A percentile compares a stretch with the other conserved stretches of the same genome.
These are phyloP conservation scores for Vicia villosa DNA, from an alignment of 306 rosid species.

Conservation along the genomic window DNA sequence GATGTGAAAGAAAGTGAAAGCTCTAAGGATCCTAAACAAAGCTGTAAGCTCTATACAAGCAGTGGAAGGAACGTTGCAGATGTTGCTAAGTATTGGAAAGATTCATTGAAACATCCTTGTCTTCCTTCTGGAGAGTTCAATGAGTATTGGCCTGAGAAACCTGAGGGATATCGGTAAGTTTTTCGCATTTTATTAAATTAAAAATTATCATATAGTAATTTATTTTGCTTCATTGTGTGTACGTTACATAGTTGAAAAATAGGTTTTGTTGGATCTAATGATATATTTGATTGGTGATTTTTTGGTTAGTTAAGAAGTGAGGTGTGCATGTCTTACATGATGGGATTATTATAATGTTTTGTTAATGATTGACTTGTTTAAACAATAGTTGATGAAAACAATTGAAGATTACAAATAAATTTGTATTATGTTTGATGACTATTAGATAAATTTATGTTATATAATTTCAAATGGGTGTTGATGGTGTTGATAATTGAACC, in stretches of 20 bases:
- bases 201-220: not conserved
- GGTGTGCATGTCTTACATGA: not conserved
- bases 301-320: not conserved
- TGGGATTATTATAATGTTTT: not conserved
- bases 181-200: not conserved
- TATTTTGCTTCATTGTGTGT: not conserved
- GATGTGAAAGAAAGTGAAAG: conserved; percentile 54
- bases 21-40: conserved; percentile 54
- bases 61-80: conserved; percentile 48
- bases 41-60: conserved; percentile 69
- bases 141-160: conserved; percentile 76
- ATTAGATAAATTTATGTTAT: too few species aligned
- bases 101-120: conserved; percentile 57
- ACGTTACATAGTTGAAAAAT: conserved; percentile 11
- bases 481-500: too few species aligned
- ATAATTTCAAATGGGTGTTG: too few species aligned
- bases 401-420: not conserved
- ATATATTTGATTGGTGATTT: not conserved
- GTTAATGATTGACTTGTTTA: not conserved
- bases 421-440: not conserved
- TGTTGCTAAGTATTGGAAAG: conserved; percentile 61
- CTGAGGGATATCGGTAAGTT: conserved; percentile 50
- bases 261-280: not conserved
- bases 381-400: not conserved
- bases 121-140: conserved; percentile 46